Evolutionary conservation across 495 filamentous ascomycete genomes (phyloP).

Genomic region (Tricharina praecox): DNA sequence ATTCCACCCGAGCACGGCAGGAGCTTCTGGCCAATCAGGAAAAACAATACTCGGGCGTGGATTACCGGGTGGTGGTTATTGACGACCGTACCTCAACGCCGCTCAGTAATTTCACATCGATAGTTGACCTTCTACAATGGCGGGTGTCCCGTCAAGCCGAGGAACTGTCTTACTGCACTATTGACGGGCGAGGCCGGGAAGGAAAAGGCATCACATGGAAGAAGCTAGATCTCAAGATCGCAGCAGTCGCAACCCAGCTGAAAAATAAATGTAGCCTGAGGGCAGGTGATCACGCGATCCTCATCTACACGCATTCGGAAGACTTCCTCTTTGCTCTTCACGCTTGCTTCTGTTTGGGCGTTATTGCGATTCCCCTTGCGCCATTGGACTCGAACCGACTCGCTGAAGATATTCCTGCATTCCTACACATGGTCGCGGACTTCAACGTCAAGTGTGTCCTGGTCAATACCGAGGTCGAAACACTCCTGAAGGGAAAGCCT

Average conservation of each 20-base stretch:
- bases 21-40: conserved; percentile 65
- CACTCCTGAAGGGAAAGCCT: conserved; percentile 71
- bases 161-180: conserved; percentile 83
- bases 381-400: conserved; percentile 87
- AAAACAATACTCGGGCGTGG: conserved; percentile 95
- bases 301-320: conserved; percentile 98
- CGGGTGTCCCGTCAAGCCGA: conserved; percentile 83
- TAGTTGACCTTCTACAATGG: conserved; percentile 94
- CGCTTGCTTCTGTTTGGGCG: conserved; percentile 84
- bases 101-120: conserved; percentile 85
- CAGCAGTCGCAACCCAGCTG: conserved; percentile 78
- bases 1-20: conserved; percentile 59
- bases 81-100: conserved; percentile 93
- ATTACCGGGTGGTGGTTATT: conserved; percentile 92
- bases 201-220: conserved; percentile 97
- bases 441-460: conserved; percentile 78
- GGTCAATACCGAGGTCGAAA: conserved; percentile 86
- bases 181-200: conserved; percentile 82
- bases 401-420: conserved; percentile 82
- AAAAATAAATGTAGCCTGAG: conserved; percentile 87
- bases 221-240: conserved; percentile 86
- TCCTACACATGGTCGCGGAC: conserved; percentile 78
- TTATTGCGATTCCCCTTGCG: conserved; percentile 71
- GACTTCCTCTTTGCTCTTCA: conserved; percentile 92
- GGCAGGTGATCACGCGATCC: conserved; percentile 71